These are phyloP conservation scores for Suhomyces panamericanus DNA, from an alignment of 1,139 yeast genomes.

Conservation along the genomic window DNA sequence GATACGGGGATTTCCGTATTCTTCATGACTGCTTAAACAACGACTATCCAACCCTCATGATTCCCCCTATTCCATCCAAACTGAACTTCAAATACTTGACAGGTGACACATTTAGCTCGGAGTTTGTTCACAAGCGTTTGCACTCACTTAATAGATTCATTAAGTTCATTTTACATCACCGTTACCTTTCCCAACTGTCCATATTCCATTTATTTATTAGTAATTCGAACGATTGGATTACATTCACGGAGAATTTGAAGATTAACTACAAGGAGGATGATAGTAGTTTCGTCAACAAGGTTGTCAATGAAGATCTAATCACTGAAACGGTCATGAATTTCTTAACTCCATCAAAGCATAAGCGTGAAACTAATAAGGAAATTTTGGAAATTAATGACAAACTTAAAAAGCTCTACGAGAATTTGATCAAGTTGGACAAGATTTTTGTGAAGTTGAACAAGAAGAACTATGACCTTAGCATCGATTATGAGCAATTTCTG, in stretches of 20 bases:
- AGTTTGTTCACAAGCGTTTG: conserved; percentile 83
- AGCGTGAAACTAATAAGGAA: conserved; percentile 71
- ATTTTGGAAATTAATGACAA: conserved; percentile 82
- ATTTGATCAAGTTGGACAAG: conserved; percentile 73
- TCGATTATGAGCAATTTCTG: conserved; percentile 72
- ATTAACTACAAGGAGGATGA: conserved; percentile 31
- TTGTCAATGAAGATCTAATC: conserved; percentile 59
- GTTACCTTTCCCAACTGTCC: conserved; percentile 65
- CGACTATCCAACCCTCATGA: conserved; percentile 81
- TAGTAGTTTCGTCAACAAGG: conserved; percentile 40
- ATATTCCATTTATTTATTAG: conserved; percentile 71
- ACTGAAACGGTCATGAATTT: conserved; percentile 93
- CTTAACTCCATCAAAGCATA: conserved; percentile 69
- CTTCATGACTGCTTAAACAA: conserved; percentile 70
- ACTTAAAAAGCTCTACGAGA: conserved; percentile 81
- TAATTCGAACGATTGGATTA: conserved; percentile 81
- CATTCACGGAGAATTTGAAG: conserved; percentile 67
- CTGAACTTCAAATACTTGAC: conserved; percentile 87
- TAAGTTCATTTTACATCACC: conserved; percentile 71
- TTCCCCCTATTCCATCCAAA: conserved; percentile 95
- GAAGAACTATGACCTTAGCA: conserved; percentile 69
- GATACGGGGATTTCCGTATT: conserved; percentile 81
- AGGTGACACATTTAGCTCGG: conserved; percentile 85
- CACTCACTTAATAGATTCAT: conserved; percentile 78
- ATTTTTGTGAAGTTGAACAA: conserved; percentile 72